Base-by-base conservation (phyloP, 1,284 basidiomycete species). In the Grifola frondosa region DNA sequence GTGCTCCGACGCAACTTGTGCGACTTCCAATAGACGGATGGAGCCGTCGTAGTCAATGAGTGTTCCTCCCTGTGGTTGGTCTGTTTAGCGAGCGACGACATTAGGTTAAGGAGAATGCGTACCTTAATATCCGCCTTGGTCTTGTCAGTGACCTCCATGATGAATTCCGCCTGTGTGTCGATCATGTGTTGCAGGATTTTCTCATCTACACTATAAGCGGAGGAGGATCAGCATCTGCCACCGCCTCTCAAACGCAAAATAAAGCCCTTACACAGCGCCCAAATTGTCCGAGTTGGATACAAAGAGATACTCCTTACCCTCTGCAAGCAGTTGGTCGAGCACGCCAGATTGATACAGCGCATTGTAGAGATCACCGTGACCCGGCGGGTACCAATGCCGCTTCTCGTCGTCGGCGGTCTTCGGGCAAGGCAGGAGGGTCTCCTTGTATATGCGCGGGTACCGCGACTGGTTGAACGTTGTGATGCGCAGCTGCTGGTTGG, bases 61-160 rank as follows among this genome's bases (percentile, higher is more conserved):
- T 40, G 97, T 99, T 72, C 97, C 97, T 80, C 97, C 97, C 83
- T 78, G 39, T 22, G 17, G 9, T n/a, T n/a, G n/a, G n/a, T n/a
- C n/a, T n/a, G n/a, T n/a, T n/a, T n/a, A n/a, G n/a, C n/a, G n/a
- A n/a, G n/a, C n/a, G n/a, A n/a, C n/a, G n/a, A n/a, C n/a, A n/a
- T 39, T 13, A 6, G 22, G 22, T 10, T 31, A 30, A 19, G 10
- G 13, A 35, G n/a, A n/a, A n/a, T n/a, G 44, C 44, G 15, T 68
- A 75, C 61, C 77, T 99, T 99, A 73, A 99, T 88, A 68, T 99
- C 96, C 47, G 97, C 97, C 79, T 99, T 99, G 64, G 97, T 99
- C 84, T 99, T 99, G 79, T 99, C 95, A 5, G 97, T 99, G 53
- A 99, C 94, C 72, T 99, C 96, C 94, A 97, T 97, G 65, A 97